Percentiles rank a stretch among this genome's conserved stretches.
phyloP scores from a whole-genome alignment of 2,329 filamentous ascomycete species.

The Fusarium papillatum region DNA sequence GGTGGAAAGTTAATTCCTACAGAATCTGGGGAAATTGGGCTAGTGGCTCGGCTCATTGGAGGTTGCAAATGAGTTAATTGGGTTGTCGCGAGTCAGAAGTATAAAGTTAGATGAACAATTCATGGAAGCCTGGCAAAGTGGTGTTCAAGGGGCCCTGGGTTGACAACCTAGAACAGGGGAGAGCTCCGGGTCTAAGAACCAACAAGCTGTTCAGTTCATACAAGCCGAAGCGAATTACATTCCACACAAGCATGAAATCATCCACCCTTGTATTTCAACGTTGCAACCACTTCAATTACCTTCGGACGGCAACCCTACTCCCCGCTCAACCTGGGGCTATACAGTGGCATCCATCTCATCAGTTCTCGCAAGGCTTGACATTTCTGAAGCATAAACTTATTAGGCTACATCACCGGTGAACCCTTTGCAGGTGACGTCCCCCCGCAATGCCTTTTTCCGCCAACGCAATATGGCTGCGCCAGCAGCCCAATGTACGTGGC shows the following conservation, averaged over 20 bases:
- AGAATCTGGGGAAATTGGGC: not conserved
- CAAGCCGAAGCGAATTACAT: not conserved
- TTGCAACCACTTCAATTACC: not conserved
- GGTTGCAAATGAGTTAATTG: not conserved
- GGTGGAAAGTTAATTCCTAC: not conserved
- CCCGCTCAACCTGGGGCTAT: not conserved
- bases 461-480: not conserved
- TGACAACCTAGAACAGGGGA: not conserved
- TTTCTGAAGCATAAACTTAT: no score
- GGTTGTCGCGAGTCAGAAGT: not conserved
- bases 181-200: not conserved
- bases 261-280: not conserved
- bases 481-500: not conserved
- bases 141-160: not conserved
- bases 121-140: not conserved
- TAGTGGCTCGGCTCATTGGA: not conserved
- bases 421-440: not conserved
- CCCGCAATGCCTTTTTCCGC: not conserved
- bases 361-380: not conserved
- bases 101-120: not conserved
- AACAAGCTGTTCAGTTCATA: no score
- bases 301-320: not conserved
- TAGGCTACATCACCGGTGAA: not conserved
- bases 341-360: not conserved
- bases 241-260: not conserved